Conservation (phyloP, 2,329 filamentous ascomycete genomes). For the Clonostachys solani region DNA sequence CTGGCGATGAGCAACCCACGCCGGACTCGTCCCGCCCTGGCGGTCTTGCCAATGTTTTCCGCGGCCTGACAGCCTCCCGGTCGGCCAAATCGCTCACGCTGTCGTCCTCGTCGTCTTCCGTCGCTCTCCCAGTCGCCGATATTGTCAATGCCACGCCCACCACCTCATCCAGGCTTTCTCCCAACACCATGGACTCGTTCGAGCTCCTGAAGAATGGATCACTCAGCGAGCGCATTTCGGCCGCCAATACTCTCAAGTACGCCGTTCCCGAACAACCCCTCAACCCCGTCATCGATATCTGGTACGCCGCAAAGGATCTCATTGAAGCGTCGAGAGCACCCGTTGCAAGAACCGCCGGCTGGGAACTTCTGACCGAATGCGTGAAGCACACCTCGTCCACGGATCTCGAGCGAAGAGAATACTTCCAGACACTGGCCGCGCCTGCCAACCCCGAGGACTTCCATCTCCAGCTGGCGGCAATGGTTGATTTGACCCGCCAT, state of each 20-base stretch:
- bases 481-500: conserved; percentile 56
- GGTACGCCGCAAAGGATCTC: conserved; percentile 62
- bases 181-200: conserved; percentile 49
- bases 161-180: conserved; percentile 32
- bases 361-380: conserved; percentile 62
- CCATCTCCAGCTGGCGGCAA: conserved; percentile 58
- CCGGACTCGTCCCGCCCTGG: conserved; percentile 51
- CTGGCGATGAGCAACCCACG: conserved; percentile 51
- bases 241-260: conserved; percentile 52
- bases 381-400: conserved; percentile 58
- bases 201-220: conserved; percentile 49
- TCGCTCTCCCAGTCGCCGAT: conserved; percentile 34
- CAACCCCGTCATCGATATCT: conserved; percentile 56
- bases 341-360: conserved; percentile 53
- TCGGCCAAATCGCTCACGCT: conserved; percentile 45
- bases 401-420: conserved; percentile 63
- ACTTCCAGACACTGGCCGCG: conserved; percentile 58
- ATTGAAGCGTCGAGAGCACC: conserved; percentile 52
- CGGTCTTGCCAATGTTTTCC: conserved; percentile 60
- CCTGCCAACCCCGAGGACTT: conserved; percentile 58
- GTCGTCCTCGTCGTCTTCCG: conserved; percentile 29
- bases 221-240: conserved; percentile 48
- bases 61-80: conserved; percentile 54
- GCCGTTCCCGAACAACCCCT: conserved; percentile 56
- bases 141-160: conserved; percentile 36